phyloP scores from a whole-genome alignment of 2,329 filamentous ascomycete genomes.

The Clarireedia paspali region DNA sequence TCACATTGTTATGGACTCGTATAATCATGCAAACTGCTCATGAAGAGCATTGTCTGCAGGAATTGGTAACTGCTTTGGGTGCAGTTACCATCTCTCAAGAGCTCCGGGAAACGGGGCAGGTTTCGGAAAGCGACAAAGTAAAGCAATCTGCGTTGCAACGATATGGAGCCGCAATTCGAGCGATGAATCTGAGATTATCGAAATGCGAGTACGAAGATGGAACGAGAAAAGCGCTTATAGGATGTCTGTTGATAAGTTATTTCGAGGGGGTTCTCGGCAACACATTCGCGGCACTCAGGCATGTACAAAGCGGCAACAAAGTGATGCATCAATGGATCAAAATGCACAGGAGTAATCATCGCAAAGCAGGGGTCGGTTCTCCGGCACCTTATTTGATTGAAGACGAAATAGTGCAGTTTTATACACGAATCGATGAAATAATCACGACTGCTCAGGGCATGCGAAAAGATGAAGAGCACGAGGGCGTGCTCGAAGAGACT shows the following conservation, averaged over 20 bases:
- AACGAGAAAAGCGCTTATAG: conserved; percentile 9
- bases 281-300: conserved; percentile 1
- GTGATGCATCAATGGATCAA: conserved; percentile 6
- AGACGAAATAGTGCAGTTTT: conserved; percentile 11
- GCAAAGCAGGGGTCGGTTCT: neutral
- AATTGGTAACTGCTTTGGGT: conserved; percentile 57
- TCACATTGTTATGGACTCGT: conserved; percentile 51
- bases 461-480: conserved; percentile 3
- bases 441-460: conserved; percentile 8
- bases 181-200: conserved; percentile 2
- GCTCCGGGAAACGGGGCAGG: neutral
- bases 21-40: conserved; percentile 56
- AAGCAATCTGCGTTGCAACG: conserved; percentile 4
- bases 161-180: conserved; percentile 9
- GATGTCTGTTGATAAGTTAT: conserved; percentile 8
- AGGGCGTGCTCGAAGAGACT: conserved; percentile 8
- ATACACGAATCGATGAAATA: conserved; percentile 11
- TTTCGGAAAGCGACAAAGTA: neutral
- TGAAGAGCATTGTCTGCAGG: conserved; percentile 48
- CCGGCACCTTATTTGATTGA: conserved; percentile 6
- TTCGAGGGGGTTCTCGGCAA: conserved; percentile 10
- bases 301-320: conserved; percentile 2
- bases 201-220: neutral
- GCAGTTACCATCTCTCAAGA: conserved; percentile 34
- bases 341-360: neutral